Base-by-base conservation (phyloP, 2,329 filamentous ascomycete species). In the Aspergillus proliferans region DNA sequence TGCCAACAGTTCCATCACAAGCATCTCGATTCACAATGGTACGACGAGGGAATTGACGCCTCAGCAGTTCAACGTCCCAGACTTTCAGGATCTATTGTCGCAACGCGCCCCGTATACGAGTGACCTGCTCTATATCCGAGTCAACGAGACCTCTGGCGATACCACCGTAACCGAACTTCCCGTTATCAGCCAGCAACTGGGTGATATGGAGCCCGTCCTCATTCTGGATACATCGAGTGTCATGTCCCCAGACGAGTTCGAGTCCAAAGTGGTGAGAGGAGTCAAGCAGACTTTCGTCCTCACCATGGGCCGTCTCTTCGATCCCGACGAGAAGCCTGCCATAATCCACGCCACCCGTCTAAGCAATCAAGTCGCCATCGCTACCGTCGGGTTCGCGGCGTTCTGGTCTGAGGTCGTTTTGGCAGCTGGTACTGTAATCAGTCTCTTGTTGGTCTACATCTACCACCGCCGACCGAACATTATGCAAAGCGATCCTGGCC, bases 1-100 rank as follows among this genome's bases (percentile, higher is more conserved):
- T 45, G 61, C 64, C 8, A 67, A 67, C 45, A 66, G 64, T 43
- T 67, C 65, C 7, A 63, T 67, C 34, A 63, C 58, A 10, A 55
- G 50, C 6, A 55, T 66, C 6, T 34, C 52, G 1, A 33, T 65
- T 4, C 48, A 58, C 19, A 39, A 45, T 6, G 49, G 49, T 7
- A 64, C 62, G 3, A 51, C 52, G 14, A 51, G 52, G n/a, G 41
- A 43, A 1, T 34, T 66, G 15, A 57, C 59, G 2, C 14, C 43
- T 12, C 28, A 51, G 1, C 51, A 61, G 10, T 66, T 68, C 46
- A 66, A 65, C 42, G 57, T 66, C 44, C 51, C 62, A 8, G 55
- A 64, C 4, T 68, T 68, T 24, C 61, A 66, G 22, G 58, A 57
- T 4, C 52, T 67, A 4, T 51, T 68, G 3, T 59, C 61, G 1